Percentiles rank a stretch among this genome's conserved stretches.
phyloP scores from a whole-genome alignment of 805 yeast species.

The Candida pseudofarinosa region DNA sequence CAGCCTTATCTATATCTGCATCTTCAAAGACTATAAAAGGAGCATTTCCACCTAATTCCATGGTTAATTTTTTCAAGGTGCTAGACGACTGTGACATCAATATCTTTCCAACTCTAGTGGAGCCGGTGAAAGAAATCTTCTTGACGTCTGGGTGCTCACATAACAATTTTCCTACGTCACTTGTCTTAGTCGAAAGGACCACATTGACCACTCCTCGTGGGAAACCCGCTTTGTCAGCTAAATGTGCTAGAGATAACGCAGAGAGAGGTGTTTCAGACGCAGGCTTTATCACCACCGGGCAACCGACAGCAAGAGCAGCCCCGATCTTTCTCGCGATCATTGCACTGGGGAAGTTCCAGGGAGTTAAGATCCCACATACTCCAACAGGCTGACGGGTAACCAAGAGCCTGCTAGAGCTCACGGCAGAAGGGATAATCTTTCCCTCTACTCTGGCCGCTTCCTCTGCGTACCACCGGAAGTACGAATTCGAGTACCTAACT shows the following conservation, averaged over 20 bases:
- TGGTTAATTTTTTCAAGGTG: slow-evolving; percentile 55
- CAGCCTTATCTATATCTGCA: slow-evolving; percentile 55
- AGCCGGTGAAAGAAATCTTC: slow-evolving; percentile 62
- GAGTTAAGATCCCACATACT: slow-evolving; percentile 73
- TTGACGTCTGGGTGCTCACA: slow-evolving; percentile 42
- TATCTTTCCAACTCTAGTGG: slow-evolving; percentile 58
- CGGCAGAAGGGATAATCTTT: slow-evolving; percentile 57
- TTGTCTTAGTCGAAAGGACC: slow-evolving; percentile 46
- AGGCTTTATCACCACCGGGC: slow-evolving; percentile 73
- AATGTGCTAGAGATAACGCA: slow-evolving; percentile 62
- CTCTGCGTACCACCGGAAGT: slow-evolving; percentile 87
- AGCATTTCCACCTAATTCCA: slow-evolving; percentile 68
- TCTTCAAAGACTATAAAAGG: slow-evolving; percentile 61
- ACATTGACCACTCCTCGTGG: slow-evolving; percentile 69
- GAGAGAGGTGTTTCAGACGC: slow-evolving; percentile 73
- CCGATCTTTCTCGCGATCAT: slow-evolving; percentile 74
- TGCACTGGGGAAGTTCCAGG: slow-evolving; percentile 83
- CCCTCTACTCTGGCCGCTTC: slow-evolving; percentile 72
- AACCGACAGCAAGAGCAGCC: slow-evolving; percentile 78
- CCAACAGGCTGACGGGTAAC: slow-evolving; percentile 75
- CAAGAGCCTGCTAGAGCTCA: slow-evolving; percentile 46
- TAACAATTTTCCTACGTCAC: slow-evolving; percentile 51
- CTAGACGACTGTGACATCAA: slow-evolving; percentile 55
- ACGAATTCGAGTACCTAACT: slow-evolving; percentile 62
- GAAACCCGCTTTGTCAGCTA: slow-evolving; percentile 64